Evolutionary conservation across 345 rosid genomes (phyloP).

Genomic region (Sisymbrium irio): DNA sequence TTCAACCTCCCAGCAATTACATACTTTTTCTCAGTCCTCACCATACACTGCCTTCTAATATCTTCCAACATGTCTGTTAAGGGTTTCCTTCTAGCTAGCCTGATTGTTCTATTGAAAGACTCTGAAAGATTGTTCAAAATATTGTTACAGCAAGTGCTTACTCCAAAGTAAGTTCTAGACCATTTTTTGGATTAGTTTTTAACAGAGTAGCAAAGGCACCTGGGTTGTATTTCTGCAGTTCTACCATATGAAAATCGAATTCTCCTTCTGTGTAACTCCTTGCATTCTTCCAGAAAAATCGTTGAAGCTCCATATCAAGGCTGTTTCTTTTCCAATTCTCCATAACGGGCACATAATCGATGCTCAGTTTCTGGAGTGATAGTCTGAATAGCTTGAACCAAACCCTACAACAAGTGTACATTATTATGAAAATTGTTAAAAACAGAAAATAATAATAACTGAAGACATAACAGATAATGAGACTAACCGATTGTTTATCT

Average conservation of each 20-base stretch:
- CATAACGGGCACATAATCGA: not conserved
- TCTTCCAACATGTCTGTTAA: not conserved
- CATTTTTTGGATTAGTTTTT: not conserved
- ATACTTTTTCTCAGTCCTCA: not conserved
- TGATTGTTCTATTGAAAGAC: not conserved
- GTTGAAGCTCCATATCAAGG: not conserved
- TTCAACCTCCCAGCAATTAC: not conserved
- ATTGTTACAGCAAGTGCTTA: not conserved
- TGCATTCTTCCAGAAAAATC: not conserved
- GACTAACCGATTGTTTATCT: not conserved
- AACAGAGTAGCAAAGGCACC: not conserved
- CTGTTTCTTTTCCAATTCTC: not conserved
- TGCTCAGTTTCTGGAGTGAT: not conserved
- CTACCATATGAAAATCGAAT: not conserved
- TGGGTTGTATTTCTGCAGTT: not conserved
- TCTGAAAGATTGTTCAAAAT: not conserved
- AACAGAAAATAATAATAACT: too few relatives aligned
- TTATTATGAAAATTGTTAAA: too few relatives aligned
- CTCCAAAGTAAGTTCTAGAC: not conserved
- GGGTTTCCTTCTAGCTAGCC: not conserved
- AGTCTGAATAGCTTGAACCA: not conserved
- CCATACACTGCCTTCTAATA: not conserved
- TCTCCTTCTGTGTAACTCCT: not conserved
- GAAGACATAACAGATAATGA: too few relatives aligned
- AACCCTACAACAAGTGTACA: not conserved